These are phyloP conservation scores for Coprinellus aureogranulatus DNA, from an alignment of 768 basidiomycete genomes.

Conservation along the genomic window DNA sequence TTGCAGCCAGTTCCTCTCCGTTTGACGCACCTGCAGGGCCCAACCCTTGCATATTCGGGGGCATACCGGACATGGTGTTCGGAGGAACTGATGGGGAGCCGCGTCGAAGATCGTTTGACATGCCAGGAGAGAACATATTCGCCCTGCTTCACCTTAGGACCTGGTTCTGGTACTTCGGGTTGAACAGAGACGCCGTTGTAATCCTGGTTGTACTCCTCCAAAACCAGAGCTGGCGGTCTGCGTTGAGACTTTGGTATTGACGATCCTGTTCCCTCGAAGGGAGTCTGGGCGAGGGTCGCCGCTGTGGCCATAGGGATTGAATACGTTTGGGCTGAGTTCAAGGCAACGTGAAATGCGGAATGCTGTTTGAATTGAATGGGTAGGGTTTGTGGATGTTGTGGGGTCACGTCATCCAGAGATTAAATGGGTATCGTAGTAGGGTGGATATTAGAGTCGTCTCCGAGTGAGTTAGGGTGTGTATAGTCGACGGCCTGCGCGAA, in stretches of 20 bases:
- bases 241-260: background rate
- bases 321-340: background rate
- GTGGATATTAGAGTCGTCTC: background rate
- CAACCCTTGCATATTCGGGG: no score
- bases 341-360: background rate
- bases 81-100: conserved; percentile 43
- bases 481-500: background rate
- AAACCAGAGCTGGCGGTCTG: background rate
- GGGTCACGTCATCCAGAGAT: background rate
- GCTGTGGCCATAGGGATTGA: background rate
- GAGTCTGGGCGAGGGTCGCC: no score
- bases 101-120: conserved; percentile 47
- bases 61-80: conserved; percentile 20
- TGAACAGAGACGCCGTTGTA: background rate
- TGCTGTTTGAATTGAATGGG: background rate
- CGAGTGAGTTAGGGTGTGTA: background rate
- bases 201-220: conserved; percentile 1
- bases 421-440: background rate
- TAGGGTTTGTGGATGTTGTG: background rate
- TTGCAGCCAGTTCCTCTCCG: no score
- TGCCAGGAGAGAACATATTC: conserved; percentile 48
- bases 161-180: background rate
- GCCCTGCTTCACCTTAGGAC: background rate
- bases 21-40: no score
- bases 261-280: background rate